These are phyloP conservation scores for Corrigiola litoralis DNA, from an alignment of 179 eudicot species.

Conservation along the genomic window DNA sequence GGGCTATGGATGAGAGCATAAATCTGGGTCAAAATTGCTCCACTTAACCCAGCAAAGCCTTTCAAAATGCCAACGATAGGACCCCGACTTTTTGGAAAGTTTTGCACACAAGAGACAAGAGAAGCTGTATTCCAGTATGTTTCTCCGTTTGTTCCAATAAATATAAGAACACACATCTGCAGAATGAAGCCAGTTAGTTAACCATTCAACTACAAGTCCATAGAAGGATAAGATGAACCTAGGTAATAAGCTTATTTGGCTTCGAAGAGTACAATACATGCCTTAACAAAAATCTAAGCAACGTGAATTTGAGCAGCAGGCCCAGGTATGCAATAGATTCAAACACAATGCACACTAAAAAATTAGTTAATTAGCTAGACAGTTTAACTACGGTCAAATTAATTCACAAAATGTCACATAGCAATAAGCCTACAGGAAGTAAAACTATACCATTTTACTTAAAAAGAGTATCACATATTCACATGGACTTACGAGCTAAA, in stretches of 20 bases:
- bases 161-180: slow-evolving; percentile 79
- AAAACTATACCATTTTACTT: neutral
- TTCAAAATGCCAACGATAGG: slow-evolving; percentile 59
- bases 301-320: neutral
- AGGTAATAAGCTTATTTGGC: neutral
- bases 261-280: neutral
- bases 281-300: too few relatives aligned
- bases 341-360: neutral
- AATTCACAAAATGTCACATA: neutral
- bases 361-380: neutral
- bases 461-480: neutral
- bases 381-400: too few relatives aligned
- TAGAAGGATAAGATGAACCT: neutral
- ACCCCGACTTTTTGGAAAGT: slow-evolving; percentile 63
- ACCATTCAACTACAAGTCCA: neutral
- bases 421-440: neutral
- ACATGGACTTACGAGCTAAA: too few relatives aligned
- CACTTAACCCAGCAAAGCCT: slow-evolving; percentile 67
- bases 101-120: slow-evolving; percentile 61
- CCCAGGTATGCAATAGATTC: neutral
- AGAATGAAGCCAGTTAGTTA: slow-evolving; percentile 14
- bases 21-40: slow-evolving; percentile 59
- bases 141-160: slow-evolving; percentile 56
- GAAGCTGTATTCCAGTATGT: slow-evolving; percentile 59
- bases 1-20: slow-evolving; percentile 56